Evolutionary conservation across 345 rosid genomes (phyloP).

Genomic region (Aurinia saxatilis): DNA sequence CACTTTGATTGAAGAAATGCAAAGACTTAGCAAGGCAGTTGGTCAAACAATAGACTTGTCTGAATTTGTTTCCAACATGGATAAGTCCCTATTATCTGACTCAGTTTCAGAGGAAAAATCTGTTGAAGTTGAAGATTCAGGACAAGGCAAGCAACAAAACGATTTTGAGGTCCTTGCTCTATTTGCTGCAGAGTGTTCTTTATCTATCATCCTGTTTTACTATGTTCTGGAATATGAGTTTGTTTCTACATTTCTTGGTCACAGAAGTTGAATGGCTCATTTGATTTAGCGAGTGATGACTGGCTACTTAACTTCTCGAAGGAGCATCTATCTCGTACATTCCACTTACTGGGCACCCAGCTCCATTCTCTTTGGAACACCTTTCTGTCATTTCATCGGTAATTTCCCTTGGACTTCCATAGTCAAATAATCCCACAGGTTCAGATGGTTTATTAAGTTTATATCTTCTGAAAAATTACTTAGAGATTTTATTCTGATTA

Average conservation of each 20-base stretch:
- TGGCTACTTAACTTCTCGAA: conserved; percentile 40
- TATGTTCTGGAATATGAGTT: conserved; percentile 4
- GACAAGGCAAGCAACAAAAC: conserved; percentile 58
- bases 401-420: conserved; percentile 8
- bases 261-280: conserved; percentile 43
- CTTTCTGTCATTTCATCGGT: conserved; percentile 92
- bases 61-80: conserved; percentile 46
- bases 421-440: not conserved
- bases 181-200: conserved; percentile 17
- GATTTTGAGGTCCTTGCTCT: conserved; percentile 70
- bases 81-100: conserved; percentile 39
- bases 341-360: conserved; percentile 64
- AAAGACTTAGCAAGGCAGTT: conserved; percentile 60
- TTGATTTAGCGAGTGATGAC: conserved; percentile 36
- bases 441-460: not conserved
- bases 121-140: conserved; percentile 40
- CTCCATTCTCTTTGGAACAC: conserved; percentile 62
- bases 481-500: not conserved
- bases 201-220: conserved; percentile 4
- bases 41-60: conserved; percentile 47
- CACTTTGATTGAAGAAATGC: conserved; percentile 57
- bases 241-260: conserved; percentile 19
- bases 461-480: not conserved
- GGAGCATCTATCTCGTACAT: conserved; percentile 46
- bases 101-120: conserved; percentile 34